A percentile compares a stretch with the other conserved stretches of the same genome.
Conservation (phyloP, 140 eudicot genomes). For the Bidens hawaiensis region DNA sequence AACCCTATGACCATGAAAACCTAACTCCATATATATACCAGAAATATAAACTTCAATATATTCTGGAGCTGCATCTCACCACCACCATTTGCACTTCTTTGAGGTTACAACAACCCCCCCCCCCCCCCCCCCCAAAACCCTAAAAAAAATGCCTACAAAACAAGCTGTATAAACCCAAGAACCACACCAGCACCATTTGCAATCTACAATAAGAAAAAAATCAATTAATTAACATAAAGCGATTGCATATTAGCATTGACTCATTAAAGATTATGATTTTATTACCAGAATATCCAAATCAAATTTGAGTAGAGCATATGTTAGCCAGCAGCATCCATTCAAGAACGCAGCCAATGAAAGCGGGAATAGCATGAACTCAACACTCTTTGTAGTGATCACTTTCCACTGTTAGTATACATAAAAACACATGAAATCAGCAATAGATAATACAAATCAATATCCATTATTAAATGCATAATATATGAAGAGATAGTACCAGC, state of each 20-base stretch:
- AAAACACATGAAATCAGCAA: neutral
- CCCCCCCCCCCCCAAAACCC: too few species aligned
- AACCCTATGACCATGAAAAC: neutral
- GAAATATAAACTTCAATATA: slow-evolving; percentile 13
- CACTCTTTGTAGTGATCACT: slow-evolving; percentile 61
- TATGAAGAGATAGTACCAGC: too few species aligned
- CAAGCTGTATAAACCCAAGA: slow-evolving; percentile 33
- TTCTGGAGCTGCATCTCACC: slow-evolving; percentile 39
- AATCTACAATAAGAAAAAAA: slow-evolving; percentile 25
- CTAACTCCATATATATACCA: slow-evolving; percentile 14
- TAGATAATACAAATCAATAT: too few species aligned
- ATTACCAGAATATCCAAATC: slow-evolving; percentile 58
- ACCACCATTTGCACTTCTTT: slow-evolving; percentile 9
- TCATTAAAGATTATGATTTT: neutral
- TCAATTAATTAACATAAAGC: neutral
- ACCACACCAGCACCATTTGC: slow-evolving; percentile 51
- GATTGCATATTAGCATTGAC: too few species aligned
- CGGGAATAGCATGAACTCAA: slow-evolving; percentile 67
- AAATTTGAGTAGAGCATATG: slow-evolving; percentile 56
- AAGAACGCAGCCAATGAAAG: slow-evolving; percentile 48
- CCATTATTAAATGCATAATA: too few species aligned
- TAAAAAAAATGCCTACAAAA: slow-evolving; percentile 29
- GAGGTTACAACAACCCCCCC: too few species aligned
- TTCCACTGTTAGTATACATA: slow-evolving; percentile 29
- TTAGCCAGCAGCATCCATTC: slow-evolving; percentile 61